Conservation (phyloP, 495 filamentous ascomycete species). For the Daldinia loculata region DNA sequence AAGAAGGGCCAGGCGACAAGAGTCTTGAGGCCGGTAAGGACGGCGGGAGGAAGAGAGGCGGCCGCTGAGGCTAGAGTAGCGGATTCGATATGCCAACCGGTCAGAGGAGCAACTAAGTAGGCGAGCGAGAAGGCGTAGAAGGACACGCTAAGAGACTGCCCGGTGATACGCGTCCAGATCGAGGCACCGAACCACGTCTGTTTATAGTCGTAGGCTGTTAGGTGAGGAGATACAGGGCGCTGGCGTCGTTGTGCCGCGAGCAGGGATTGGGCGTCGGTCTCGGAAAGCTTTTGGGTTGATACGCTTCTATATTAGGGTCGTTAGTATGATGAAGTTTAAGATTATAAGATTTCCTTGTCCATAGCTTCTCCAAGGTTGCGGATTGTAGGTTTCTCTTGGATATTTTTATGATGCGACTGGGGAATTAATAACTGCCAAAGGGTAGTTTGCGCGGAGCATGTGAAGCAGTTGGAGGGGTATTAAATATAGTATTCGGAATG, state of each 20-base stretch:
- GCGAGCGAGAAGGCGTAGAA: constrained; percentile 85
- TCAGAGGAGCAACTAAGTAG: constrained; percentile 81
- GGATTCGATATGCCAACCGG: constrained; percentile 88
- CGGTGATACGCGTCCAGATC: constrained; percentile 82
- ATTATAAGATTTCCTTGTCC: not conserved
- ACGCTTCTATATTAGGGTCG: constrained; percentile 53
- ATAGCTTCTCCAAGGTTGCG: not conserved
- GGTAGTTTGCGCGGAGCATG: not conserved
- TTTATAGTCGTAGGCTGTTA: constrained; percentile 86
- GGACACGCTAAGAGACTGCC: constrained; percentile 70
- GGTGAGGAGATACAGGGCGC: constrained; percentile 89
- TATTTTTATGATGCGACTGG: not conserved
- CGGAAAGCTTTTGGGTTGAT: constrained; percentile 66
- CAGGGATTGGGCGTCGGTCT: constrained; percentile 70
- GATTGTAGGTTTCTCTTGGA: not conserved
- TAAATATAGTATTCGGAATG: not conserved
- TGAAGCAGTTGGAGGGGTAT: not conserved
- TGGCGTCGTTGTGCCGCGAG: constrained; percentile 83
- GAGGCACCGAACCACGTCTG: constrained; percentile 82
- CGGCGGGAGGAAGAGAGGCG: constrained; percentile 71
- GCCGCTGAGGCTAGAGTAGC: constrained; percentile 80
- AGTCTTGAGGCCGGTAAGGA: constrained; percentile 78
- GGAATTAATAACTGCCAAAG: too few species aligned
- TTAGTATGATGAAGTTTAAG: not conserved
- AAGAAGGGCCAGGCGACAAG: constrained; percentile 81